Evolutionary conservation across 352 stramenopile species (phyloP).

Genomic region (Phytophthora pseudosyringae): DNA sequence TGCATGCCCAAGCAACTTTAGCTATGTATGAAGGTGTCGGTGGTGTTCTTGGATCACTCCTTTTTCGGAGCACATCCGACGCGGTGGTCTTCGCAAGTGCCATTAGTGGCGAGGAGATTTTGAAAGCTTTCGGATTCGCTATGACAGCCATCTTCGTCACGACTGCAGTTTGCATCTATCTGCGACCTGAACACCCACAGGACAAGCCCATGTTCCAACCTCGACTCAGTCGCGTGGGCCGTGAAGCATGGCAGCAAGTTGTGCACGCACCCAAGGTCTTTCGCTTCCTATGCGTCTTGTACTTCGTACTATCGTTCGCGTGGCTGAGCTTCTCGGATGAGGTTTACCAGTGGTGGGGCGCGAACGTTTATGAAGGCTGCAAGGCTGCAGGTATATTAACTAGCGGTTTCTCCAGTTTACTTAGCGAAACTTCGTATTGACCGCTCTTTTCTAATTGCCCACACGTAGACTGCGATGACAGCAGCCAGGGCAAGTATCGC

Average conservation of each 20-base stretch:
- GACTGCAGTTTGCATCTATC: slow-evolving; percentile 57
- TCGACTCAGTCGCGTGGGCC: slow-evolving; percentile 56
- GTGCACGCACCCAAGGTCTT: slow-evolving; percentile 69
- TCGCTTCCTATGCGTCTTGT: slow-evolving; percentile 69
- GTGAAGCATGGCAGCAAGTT: slow-evolving; percentile 68
- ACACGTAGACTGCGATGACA: slow-evolving; percentile 44
- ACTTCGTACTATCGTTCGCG: slow-evolving; percentile 80
- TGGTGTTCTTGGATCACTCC: slow-evolving; percentile 58
- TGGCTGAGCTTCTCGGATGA: slow-evolving; percentile 80
- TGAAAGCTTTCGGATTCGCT: slow-evolving; percentile 66
- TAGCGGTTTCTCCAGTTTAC: not conserved
- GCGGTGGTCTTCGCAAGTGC: slow-evolving; percentile 77
- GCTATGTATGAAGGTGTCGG: slow-evolving; percentile 75
- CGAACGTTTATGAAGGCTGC: slow-evolving; percentile 74
- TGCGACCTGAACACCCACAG: slow-evolving; percentile 70
- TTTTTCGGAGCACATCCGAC: slow-evolving; percentile 72
- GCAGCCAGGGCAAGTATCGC: slow-evolving; percentile 47
- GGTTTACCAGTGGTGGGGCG: slow-evolving; percentile 78
- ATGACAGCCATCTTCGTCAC: slow-evolving; percentile 59
- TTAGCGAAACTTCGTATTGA: not conserved
- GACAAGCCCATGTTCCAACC: slow-evolving; percentile 59
- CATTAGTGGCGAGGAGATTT: slow-evolving; percentile 68
- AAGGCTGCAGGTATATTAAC: slow-evolving; percentile 41
- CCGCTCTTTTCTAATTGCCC: not conserved
- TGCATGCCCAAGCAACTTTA: slow-evolving; percentile 74